Base-by-base conservation (phyloP, 2,329 filamentous ascomycete genomes). In the Phialophora macrospora region DNA sequence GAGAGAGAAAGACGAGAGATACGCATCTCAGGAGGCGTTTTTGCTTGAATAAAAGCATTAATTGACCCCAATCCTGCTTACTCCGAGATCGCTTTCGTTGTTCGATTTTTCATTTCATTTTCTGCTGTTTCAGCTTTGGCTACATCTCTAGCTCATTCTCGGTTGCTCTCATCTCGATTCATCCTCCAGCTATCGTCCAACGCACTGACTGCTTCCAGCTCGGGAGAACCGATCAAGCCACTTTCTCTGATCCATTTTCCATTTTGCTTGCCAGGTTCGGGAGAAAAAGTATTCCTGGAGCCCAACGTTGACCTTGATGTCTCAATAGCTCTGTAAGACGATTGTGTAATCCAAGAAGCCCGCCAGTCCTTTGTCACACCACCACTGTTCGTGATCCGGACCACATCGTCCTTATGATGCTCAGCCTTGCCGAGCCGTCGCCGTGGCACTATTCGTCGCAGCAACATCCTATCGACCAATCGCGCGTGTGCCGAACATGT, bases 311-410 rank as follows among this genome's bases (percentile, higher is more conserved):
- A 55, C 11, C 28, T n/a, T 20, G 26, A 9, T 17, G 20, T 44
- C 55, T 38, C 32, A 44, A n/a, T 8, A 24, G 55, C 32, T 41
- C 34, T 34, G 12, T 58, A 44, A 64, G 55, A 44, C 56, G 62
- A 63, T 63, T 9, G 51, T 41, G 64, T 30, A 68, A 68, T 63
- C 63, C 66, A 65, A 68, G 51, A 64, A 65, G 28, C 58, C 58
- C 46, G 51, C 41, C n/a, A 30, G 17, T 44, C 38, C 4, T 44
- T 44, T 17, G 17, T 49, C 28, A 32, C 38, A 9, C 30, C 20
- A 48, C 57, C 51, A 26, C 57, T 49, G 22, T 56, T 54, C 14
- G 24, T 59, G 56, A 30, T 22, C 20, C 30, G 56, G 41, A 49
- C 22, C 22, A 20, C 20, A 28, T 32, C 46, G n/a, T 60, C 28